Conservation (phyloP, 108 stramenopile species). For the Mediolabrus comicus region DNA sequence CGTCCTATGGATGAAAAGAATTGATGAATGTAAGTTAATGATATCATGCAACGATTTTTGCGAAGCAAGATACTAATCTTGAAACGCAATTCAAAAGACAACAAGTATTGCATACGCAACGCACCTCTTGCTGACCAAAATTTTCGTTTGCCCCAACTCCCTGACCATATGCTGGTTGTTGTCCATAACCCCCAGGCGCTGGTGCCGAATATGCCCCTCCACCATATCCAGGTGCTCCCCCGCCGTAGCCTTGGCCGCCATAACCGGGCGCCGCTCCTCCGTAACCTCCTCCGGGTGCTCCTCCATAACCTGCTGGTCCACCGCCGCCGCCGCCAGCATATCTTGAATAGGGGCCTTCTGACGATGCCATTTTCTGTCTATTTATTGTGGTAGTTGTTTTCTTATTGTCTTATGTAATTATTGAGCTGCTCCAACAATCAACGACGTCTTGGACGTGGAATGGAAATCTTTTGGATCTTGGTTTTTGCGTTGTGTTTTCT, state of each 20-base stretch:
- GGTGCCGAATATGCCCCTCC: conserved; percentile 30
- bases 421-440: no score
- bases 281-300: conserved; percentile 34
- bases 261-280: conserved; percentile 41
- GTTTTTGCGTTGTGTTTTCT: neutral
- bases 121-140: conserved; percentile 26
- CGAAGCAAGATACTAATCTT: no score
- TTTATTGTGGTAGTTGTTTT: neutral
- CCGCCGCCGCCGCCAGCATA: conserved; percentile 70
- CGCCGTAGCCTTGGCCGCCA: conserved; percentile 32
- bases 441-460: no score
- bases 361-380: conserved; percentile 20
- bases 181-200: conserved; percentile 26
- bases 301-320: conserved; percentile 48
- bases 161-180: conserved; percentile 24
- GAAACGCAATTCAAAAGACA: no score
- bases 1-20: conserved; percentile 27
- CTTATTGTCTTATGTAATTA: no score
- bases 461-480: neutral
- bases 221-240: conserved; percentile 31
- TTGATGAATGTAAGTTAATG: neutral
- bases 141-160: conserved; percentile 23
- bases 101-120: no score
- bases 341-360: conserved; percentile 83
- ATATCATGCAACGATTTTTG: no score